Conservation (phyloP, 768 basidiomycete genomes). For the Tulasnella sp. region DNA sequence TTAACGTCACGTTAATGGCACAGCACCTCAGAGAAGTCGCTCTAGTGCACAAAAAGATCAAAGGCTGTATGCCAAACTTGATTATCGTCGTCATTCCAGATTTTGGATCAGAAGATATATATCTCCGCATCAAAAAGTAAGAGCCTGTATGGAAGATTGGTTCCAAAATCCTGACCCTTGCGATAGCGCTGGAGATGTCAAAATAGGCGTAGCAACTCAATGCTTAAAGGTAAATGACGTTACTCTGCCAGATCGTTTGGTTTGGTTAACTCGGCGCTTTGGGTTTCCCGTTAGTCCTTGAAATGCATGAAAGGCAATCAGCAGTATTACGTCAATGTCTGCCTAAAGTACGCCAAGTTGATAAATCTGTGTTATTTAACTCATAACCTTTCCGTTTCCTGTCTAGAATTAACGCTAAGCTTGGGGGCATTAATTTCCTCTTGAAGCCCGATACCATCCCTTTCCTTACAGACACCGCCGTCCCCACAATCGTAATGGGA, state of each 20-base stretch:
- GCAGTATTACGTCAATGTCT: constrained; percentile 27
- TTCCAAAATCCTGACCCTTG: neutral
- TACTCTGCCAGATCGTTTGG: no score
- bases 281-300: neutral
- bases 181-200: constrained; percentile 26
- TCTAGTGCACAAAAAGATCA: constrained; percentile 49
- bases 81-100: constrained; percentile 64
- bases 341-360: neutral
- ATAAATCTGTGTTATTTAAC: no score
- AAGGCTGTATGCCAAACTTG: constrained; percentile 49
- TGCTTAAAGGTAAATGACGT: constrained; percentile 25
- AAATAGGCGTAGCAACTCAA: constrained; percentile 28
- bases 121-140: constrained; percentile 77
- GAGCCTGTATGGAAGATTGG: constrained; percentile 37
- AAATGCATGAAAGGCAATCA: no score
- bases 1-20: neutral
- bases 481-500: constrained; percentile 8
- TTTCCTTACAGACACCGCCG: constrained; percentile 1
- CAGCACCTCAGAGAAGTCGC: constrained; percentile 60
- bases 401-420: no score
- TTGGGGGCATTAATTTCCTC: neutral
- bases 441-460: neutral
- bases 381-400: no score
- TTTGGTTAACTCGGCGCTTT: constrained; percentile 18
- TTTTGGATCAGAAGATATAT: constrained; percentile 63